Conservation (phyloP, 306 rosid genomes). For the Trichosanthes cucumerina region DNA sequence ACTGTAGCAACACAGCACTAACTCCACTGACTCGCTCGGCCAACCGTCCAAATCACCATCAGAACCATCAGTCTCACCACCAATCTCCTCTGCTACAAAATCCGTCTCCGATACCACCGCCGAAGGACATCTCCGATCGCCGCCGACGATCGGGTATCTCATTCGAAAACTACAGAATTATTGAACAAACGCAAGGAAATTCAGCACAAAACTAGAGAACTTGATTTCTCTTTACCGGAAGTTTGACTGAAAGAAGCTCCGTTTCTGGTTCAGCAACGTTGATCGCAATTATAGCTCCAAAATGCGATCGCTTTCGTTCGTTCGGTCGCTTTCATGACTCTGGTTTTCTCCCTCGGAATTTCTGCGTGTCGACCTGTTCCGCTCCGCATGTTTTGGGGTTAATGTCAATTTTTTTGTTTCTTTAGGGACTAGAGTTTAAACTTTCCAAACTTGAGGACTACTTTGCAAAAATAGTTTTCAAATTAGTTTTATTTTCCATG, state of each 20-base stretch:
- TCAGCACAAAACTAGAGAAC: neutral
- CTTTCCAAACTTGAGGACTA: neutral
- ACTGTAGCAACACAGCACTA: slow-evolving; percentile 1
- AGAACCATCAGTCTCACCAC: neutral
- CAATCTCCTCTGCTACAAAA: neutral
- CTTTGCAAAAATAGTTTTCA: neutral
- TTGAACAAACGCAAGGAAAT: neutral
- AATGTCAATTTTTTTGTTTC: neutral
- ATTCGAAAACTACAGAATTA: slow-evolving; percentile 20
- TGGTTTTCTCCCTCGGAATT: slow-evolving; percentile 1
- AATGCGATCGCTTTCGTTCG: neutral
- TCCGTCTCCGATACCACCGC: slow-evolving; percentile 9
- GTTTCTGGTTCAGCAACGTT: neutral
- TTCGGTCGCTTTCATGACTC: neutral
- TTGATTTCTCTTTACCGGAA: neutral
- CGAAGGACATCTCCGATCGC: slow-evolving; percentile 39
- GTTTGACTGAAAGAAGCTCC: neutral
- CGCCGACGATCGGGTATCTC: slow-evolving; percentile 25
- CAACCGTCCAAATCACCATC: slow-evolving; percentile 12
- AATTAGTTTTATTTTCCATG: too few relatives aligned
- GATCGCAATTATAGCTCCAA: neutral
- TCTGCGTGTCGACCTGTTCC: neutral
- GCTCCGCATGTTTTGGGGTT: neutral
- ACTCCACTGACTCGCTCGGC: slow-evolving; percentile 13
- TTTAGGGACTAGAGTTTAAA: neutral